A percentile compares a stretch with the other conserved stretches of the same genome.
Evolutionary conservation across 345 rosid genomes (phyloP).

Genomic region (Lepidium africanum): DNA sequence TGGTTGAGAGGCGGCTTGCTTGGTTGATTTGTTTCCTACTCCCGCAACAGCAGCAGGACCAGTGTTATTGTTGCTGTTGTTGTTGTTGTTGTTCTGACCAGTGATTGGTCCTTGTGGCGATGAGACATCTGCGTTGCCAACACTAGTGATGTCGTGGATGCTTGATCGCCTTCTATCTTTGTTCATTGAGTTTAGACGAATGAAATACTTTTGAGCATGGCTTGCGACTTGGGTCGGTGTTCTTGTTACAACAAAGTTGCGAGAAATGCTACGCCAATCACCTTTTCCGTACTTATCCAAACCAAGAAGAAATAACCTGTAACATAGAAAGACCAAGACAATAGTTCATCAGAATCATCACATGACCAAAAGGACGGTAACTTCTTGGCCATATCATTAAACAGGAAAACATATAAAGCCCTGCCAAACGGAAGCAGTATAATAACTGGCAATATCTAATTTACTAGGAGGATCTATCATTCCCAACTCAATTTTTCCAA

Average conservation of each 20-base stretch:
- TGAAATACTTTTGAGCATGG: slow-evolving; percentile 94
- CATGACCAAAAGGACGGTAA: neutral
- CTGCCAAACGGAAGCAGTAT: neutral
- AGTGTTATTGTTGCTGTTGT: neutral
- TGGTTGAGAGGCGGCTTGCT: slow-evolving; percentile 50
- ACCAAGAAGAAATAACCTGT: slow-evolving; percentile 94
- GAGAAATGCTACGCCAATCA: slow-evolving; percentile 96
- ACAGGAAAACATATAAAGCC: neutral
- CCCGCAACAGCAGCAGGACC: slow-evolving; percentile 38
- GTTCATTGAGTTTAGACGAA: slow-evolving; percentile 85
- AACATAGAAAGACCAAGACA: slow-evolving; percentile 1
- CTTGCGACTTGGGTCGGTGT: slow-evolving; percentile 99
- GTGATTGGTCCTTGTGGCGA: slow-evolving; percentile 82
- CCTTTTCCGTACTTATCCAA: slow-evolving; percentile 97
- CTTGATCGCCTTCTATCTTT: slow-evolving; percentile 93
- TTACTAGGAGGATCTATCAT: neutral
- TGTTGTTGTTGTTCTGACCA: slow-evolving; percentile 56
- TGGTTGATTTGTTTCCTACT: slow-evolving; percentile 42
- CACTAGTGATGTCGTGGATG: slow-evolving; percentile 92
- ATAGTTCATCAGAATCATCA: slow-evolving; percentile 5
- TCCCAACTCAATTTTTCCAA: neutral
- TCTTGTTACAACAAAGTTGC: slow-evolving; percentile 91
- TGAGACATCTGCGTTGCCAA: slow-evolving; percentile 62
- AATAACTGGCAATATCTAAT: neutral
- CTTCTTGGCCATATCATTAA: neutral